These are phyloP conservation scores for Apophysomyces variabilis DNA, from an alignment of 371 early-diverging fungal species.

Conservation along the genomic window DNA sequence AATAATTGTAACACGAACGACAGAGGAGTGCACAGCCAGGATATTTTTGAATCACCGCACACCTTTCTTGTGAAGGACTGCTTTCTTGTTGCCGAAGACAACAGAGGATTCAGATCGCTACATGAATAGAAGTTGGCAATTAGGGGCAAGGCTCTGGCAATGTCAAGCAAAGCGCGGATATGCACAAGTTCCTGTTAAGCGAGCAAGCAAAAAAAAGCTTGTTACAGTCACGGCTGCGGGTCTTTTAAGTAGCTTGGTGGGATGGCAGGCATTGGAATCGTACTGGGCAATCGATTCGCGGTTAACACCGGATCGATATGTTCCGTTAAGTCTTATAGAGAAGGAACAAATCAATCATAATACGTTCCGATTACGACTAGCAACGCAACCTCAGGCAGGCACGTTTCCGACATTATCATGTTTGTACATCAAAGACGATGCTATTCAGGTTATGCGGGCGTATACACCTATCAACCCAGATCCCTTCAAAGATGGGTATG, in stretches of 20 bases:
- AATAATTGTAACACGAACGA: too few relatives aligned
- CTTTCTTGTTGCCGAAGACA: too few relatives aligned
- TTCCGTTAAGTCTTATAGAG: slow-evolving; percentile 29
- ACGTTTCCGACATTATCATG: slow-evolving; percentile 53
- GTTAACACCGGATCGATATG: slow-evolving; percentile 31
- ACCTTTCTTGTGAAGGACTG: too few relatives aligned
- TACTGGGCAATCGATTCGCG: slow-evolving; percentile 12
- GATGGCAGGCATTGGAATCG: slow-evolving; percentile 53
- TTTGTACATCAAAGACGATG: slow-evolving; percentile 67
- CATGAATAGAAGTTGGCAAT: neutral
- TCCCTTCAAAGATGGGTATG: slow-evolving; percentile 47
- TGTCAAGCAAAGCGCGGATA: neutral
- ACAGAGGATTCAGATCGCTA: too few relatives aligned
- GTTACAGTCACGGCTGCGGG: neutral
- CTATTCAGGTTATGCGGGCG: slow-evolving; percentile 68
- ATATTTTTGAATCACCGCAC: neutral
- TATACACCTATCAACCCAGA: slow-evolving; percentile 66
- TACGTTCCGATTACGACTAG: slow-evolving; percentile 37
- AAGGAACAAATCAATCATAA: slow-evolving; percentile 39
- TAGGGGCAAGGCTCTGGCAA: neutral
- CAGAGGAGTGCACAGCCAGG: neutral
- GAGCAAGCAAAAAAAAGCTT: neutral
- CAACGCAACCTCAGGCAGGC: slow-evolving; percentile 17
- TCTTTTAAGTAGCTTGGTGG: neutral
- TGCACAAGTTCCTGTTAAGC: neutral